Evolutionary conservation across 345 rosid species (phyloP).

Genomic region (Microcos paniculata): DNA sequence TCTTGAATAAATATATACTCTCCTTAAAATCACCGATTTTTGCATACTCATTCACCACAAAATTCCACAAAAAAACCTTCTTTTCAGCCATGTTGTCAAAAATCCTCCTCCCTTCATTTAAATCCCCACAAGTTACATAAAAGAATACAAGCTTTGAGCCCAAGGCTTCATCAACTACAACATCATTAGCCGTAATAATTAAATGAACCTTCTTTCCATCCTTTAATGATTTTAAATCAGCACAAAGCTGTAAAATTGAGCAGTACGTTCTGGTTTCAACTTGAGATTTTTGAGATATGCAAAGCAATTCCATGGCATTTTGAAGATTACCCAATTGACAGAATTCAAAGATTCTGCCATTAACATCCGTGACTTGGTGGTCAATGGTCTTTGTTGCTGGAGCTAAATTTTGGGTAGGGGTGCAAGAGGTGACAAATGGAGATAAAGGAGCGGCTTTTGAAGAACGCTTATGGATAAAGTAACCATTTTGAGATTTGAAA

Average conservation of each 20-base stretch:
- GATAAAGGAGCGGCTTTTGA: conserved; percentile 22
- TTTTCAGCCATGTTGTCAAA: conserved; percentile 46
- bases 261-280: conserved; percentile 46
- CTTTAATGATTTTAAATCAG: conserved; percentile 43
- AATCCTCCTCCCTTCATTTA: conserved; percentile 46
- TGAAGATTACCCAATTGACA: conserved; percentile 45
- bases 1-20: conserved; percentile 41
- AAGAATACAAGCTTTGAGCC: conserved; percentile 68
- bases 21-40: conserved; percentile 47
- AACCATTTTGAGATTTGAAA: conserved; percentile 17
- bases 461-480: conserved; percentile 23
- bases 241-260: conserved; percentile 61
- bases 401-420: conserved; percentile 22
- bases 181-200: conserved; percentile 36
- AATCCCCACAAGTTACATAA: conserved; percentile 64
- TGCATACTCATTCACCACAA: conserved; percentile 54
- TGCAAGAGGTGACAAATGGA: conserved; percentile 18
- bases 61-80: conserved; percentile 67
- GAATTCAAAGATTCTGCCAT: conserved; percentile 32
- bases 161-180: conserved; percentile 41
- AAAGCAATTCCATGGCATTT: conserved; percentile 45
- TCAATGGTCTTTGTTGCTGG: conserved; percentile 19
- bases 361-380: conserved; percentile 22
- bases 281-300: conserved; percentile 27
- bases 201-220: conserved; percentile 54